Evolutionary conservation across 148 eudicot genomes (phyloP).

Genomic region (Cornus controversa): DNA sequence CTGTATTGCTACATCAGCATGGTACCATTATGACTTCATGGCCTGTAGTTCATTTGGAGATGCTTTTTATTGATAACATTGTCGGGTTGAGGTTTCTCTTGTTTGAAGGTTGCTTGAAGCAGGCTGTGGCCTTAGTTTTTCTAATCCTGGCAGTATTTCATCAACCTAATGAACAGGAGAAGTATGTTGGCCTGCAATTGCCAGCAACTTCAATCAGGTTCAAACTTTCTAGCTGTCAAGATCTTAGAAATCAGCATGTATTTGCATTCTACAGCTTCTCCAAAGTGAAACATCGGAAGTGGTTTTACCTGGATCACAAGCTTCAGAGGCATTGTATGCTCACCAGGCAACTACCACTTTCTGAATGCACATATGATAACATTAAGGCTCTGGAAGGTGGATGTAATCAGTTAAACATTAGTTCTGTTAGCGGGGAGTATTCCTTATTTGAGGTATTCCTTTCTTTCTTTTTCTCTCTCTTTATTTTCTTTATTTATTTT

Average conservation of each 20-base stretch:
- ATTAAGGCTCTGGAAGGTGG: slow-evolving; percentile 64
- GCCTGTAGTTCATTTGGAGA: slow-evolving; percentile 72
- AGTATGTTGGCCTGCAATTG: slow-evolving; percentile 38
- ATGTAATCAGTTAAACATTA: slow-evolving; percentile 23
- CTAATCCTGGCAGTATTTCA: slow-evolving; percentile 48
- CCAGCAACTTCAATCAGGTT: slow-evolving; percentile 84
- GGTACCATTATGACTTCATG: slow-evolving; percentile 53
- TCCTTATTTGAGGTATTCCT: slow-evolving; percentile 50
- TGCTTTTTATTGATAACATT: slow-evolving; percentile 75
- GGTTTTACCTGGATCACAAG: slow-evolving; percentile 65
- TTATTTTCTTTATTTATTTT: not conserved
- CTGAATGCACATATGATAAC: slow-evolving; percentile 86
- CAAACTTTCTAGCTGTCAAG: slow-evolving; percentile 43
- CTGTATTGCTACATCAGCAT: slow-evolving; percentile 48
- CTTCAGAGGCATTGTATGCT: slow-evolving; percentile 51
- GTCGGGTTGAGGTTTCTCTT: slow-evolving; percentile 73
- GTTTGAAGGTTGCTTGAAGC: slow-evolving; percentile 82
- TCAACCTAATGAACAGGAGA: slow-evolving; percentile 36
- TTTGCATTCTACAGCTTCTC: slow-evolving; percentile 60
- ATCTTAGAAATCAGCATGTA: slow-evolving; percentile 56
- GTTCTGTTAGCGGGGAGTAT: slow-evolving; percentile 25
- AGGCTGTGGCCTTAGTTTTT: slow-evolving; percentile 60
- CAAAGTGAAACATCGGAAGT: slow-evolving; percentile 46
- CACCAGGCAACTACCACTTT: slow-evolving; percentile 58
- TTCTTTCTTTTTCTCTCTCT: slow-evolving; percentile 2